Conservation (phyloP, 1,284 basidiomycete species). For the Calocybe gambosa region DNA sequence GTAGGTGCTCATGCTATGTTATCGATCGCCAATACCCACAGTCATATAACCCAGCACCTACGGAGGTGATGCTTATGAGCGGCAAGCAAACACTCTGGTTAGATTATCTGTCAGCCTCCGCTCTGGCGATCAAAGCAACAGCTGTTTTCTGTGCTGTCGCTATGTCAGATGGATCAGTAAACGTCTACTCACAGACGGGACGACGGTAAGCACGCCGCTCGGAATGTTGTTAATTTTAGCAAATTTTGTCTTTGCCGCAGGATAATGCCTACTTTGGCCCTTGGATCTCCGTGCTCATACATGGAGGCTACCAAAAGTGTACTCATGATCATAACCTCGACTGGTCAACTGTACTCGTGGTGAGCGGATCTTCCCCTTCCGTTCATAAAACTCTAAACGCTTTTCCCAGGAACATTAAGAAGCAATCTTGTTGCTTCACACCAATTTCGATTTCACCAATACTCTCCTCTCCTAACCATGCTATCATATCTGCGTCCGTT, state of each 20-base stretch:
- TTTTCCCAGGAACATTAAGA: slow-evolving; percentile 63
- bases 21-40: slow-evolving; percentile 9
- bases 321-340: slow-evolving; percentile 67
- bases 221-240: slow-evolving; percentile 16
- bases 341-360: slow-evolving; percentile 72
- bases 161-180: slow-evolving; percentile 70
- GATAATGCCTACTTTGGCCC: slow-evolving; percentile 64
- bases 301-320: slow-evolving; percentile 60
- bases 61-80: slow-evolving; percentile 62
- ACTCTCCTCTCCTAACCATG: slow-evolving; percentile 49
- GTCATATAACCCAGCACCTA: slow-evolving; percentile 36
- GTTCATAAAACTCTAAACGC: background rate
- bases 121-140: slow-evolving; percentile 62
- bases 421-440: slow-evolving; percentile 54
- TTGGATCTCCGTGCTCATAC: slow-evolving; percentile 68
- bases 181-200: slow-evolving; percentile 76
- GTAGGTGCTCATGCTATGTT: slow-evolving; percentile 36
- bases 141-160: slow-evolving; percentile 68
- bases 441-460: slow-evolving; percentile 60
- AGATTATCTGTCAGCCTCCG: slow-evolving; percentile 76
- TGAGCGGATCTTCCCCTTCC: slow-evolving; percentile 26
- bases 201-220: slow-evolving; percentile 47
- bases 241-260: slow-evolving; percentile 32
- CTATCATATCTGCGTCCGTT: slow-evolving; percentile 54
- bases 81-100: slow-evolving; percentile 77